Conservation (phyloP, 306 rosid species). For the Cucurbita moschata region DNA sequence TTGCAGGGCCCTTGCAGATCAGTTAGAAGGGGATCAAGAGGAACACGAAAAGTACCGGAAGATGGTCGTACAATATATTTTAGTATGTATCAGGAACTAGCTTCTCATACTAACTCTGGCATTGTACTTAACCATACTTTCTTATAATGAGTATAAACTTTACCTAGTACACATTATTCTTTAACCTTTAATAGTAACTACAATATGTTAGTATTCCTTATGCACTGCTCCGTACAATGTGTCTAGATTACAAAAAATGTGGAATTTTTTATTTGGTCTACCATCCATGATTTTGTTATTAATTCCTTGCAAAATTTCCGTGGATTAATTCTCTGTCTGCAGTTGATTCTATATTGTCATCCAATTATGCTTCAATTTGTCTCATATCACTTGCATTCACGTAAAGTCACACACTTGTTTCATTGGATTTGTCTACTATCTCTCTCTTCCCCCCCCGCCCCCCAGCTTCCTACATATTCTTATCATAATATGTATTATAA, state of each 20-base stretch:
- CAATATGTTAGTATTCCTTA: neutral
- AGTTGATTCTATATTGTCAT: neutral
- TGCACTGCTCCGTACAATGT: neutral
- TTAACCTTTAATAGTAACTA: neutral
- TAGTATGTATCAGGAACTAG: conserved; percentile 20
- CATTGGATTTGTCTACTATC: neutral
- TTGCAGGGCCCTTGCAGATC: conserved; percentile 67
- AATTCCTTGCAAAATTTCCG: neutral
- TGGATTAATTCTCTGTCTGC: neutral
- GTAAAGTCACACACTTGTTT: neutral
- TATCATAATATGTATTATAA: neutral
- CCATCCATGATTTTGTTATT: neutral
- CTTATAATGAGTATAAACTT: neutral
- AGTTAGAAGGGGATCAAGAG: conserved; percentile 69
- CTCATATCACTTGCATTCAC: neutral
- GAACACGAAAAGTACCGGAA: conserved; percentile 52
- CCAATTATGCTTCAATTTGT: neutral
- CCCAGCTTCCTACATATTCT: neutral
- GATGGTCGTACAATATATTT: conserved; percentile 59
- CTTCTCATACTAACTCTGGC: neutral
- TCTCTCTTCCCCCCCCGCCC: neutral
- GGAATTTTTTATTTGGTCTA: neutral
- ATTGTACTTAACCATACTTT: neutral
- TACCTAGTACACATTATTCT: neutral
- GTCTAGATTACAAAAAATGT: neutral